phyloP scores from a whole-genome alignment of 2,329 filamentous ascomycete species.

The Pseudogymnoascus sp. region DNA sequence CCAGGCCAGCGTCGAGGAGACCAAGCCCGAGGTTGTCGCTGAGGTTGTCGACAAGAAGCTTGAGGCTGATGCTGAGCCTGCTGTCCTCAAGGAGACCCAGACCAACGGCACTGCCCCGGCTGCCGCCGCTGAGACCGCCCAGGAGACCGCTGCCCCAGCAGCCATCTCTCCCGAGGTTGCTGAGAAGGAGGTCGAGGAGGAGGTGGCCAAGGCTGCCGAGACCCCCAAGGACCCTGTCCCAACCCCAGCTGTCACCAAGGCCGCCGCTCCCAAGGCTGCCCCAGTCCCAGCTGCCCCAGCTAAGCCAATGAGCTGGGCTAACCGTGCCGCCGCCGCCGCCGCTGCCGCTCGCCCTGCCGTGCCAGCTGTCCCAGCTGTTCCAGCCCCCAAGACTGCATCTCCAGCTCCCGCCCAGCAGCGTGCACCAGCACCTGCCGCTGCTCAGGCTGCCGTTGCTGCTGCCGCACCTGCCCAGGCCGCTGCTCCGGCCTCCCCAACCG shows the following conservation, averaged over 20 bases:
- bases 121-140: constrained; percentile 31
- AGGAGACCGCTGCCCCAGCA: constrained; percentile 29
- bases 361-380: constrained; percentile 39
- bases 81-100: constrained; percentile 31
- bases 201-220: constrained; percentile 37
- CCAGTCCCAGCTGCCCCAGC: constrained; percentile 43
- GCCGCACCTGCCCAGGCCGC: constrained; percentile 34
- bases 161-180: constrained; percentile 2
- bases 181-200: constrained; percentile 27
- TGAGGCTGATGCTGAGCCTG: constrained; percentile 41
- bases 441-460: constrained; percentile 29
- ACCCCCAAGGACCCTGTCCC: constrained; percentile 58
- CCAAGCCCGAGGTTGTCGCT: constrained; percentile 35
- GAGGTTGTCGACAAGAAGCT: constrained; percentile 66
- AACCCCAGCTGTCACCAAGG: constrained; percentile 42
- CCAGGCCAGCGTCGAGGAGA: constrained; percentile 29
- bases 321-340: constrained; percentile 53
- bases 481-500: constrained; percentile 43
- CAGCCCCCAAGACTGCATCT: constrained; percentile 46
- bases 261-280: constrained; percentile 32
- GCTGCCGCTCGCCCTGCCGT: constrained; percentile 42
- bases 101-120: constrained; percentile 37
- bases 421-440: constrained; percentile 40
- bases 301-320: constrained; percentile 71
- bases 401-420: constrained; percentile 44